Evolutionary conservation across 495 filamentous ascomycete species (phyloP).

Genomic region (Trichodelitschia bisporula): DNA sequence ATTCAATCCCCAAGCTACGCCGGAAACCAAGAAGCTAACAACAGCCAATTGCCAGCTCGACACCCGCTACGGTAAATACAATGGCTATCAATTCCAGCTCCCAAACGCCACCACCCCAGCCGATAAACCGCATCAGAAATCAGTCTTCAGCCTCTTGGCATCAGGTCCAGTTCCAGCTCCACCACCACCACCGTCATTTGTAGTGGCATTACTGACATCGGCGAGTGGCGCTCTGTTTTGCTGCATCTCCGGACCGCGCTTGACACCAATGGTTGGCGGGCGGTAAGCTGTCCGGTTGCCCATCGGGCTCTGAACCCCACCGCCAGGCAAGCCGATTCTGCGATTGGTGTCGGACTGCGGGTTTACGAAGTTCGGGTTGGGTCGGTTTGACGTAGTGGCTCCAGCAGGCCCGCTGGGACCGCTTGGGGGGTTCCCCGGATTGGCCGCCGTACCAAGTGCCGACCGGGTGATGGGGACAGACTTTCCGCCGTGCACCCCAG

Average conservation of each 20-base stretch:
- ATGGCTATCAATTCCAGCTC: no score
- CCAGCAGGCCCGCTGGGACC: background rate
- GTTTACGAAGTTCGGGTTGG: constrained; percentile 34
- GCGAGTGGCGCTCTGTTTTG: constrained; percentile 8
- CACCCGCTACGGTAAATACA: no score
- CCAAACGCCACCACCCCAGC: no score
- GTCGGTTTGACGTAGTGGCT: constrained; percentile 1
- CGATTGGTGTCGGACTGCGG: constrained; percentile 41
- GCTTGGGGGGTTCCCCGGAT: constrained; percentile 2
- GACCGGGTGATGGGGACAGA: constrained; percentile 36
- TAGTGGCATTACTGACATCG: constrained; percentile 16
- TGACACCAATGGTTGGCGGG: constrained; percentile 22
- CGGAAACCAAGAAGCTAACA: no score
- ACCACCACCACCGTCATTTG: background rate
- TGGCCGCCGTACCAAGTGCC: constrained; percentile 9
- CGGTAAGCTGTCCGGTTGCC: constrained; percentile 33
- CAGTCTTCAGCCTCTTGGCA: background rate
- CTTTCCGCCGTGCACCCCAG: constrained; percentile 61
- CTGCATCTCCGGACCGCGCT: constrained; percentile 3
- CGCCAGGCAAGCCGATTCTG: constrained; percentile 47
- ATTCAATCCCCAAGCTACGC: no score
- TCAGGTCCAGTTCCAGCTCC: background rate
- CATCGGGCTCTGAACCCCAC: constrained; percentile 24
- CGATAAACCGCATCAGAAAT: no score
- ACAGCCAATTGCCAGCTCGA: no score